Conservation (phyloP, 768 basidiomycete genomes). For the Rhizopogon vulgaris region DNA sequence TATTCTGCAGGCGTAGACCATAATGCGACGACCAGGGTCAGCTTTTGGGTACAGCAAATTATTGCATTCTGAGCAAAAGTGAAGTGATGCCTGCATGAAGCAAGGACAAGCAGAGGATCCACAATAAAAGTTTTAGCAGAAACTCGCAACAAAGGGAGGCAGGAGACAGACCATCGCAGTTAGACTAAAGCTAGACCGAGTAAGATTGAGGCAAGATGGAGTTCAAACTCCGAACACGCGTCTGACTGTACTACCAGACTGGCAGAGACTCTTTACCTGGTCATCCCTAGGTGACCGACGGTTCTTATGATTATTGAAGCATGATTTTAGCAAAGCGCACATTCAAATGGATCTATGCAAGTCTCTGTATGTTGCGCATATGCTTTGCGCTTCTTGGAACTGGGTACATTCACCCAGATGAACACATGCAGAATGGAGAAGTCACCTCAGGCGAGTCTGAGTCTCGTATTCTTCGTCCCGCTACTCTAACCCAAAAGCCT, state of each 20-base stretch:
- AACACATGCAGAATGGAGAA: constrained; percentile 37
- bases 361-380: constrained; percentile 22
- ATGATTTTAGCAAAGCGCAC: constrained; percentile 9
- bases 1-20: constrained; percentile 90
- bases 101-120: not conserved
- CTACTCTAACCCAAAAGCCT: constrained; percentile 4
- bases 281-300: not conserved
- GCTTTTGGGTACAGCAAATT: constrained; percentile 93
- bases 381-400: constrained; percentile 28
- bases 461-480: not conserved
- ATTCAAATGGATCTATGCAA: constrained; percentile 15
- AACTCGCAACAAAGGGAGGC: constrained; percentile 2
- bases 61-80: constrained; percentile 94
- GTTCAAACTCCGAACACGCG: constrained; percentile 24
- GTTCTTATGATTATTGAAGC: not conserved
- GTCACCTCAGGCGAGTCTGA: constrained; percentile 26
- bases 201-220: constrained; percentile 8
- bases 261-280: not conserved
- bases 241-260: not conserved
- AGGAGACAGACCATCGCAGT: constrained; percentile 20
- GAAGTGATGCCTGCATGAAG: constrained; percentile 61
- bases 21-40: constrained; percentile 74
- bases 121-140: constrained; percentile 9
- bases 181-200: not conserved
- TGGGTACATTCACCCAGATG: constrained; percentile 37